Evolutionary conservation across 495 filamentous ascomycete species (phyloP).

Genomic region (Annulohypoxylon maeteangense): DNA sequence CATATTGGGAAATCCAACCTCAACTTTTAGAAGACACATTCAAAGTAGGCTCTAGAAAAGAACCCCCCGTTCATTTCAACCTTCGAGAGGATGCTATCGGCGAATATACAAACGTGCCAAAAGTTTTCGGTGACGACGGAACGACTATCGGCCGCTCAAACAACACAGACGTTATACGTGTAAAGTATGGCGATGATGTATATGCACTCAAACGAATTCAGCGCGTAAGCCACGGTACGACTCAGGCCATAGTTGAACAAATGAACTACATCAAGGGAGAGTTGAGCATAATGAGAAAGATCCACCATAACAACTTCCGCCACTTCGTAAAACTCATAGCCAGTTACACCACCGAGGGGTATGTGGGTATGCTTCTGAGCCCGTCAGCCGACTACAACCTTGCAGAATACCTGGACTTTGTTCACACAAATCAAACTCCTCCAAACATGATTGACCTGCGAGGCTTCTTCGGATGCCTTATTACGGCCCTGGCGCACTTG

Average conservation of each 20-base stretch:
- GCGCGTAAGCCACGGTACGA: not conserved
- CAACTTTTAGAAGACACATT: not conserved
- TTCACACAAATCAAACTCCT: not conserved
- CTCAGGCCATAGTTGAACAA: not conserved
- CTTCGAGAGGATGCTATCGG: not conserved
- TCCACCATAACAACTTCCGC: not conserved
- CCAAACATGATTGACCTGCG: too few species aligned
- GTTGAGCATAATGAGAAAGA: not conserved
- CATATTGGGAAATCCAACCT: not conserved
- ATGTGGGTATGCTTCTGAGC: not conserved
- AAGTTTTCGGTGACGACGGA: not conserved
- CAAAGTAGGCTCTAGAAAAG: not conserved
- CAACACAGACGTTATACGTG: not conserved
- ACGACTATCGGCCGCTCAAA: not conserved
- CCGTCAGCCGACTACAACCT: not conserved
- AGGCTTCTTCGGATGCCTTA: not conserved
- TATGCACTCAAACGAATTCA: not conserved
- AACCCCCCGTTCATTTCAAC: not conserved
- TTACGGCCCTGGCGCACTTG: not conserved
- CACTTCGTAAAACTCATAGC: not conserved
- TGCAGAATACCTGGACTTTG: not conserved
- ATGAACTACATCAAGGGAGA: not conserved
- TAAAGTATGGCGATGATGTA: not conserved
- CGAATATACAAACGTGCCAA: not conserved
- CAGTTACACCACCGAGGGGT: not conserved